Evolutionary conservation across 305 asterid genomes (phyloP).

Genomic region (Fraxinus sp.): DNA sequence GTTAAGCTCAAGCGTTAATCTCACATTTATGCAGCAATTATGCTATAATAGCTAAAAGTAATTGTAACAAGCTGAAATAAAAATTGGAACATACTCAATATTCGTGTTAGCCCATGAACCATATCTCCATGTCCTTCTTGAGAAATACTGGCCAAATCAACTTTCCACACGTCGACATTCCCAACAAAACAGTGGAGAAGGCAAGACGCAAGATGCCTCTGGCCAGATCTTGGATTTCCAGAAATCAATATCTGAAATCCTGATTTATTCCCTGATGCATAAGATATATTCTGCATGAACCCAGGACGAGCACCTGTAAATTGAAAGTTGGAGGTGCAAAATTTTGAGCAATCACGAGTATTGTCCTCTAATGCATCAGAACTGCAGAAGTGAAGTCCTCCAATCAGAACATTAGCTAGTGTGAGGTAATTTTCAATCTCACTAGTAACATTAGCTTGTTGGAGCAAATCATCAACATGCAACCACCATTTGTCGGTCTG

Average conservation of each 20-base stretch:
- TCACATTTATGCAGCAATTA: constrained; percentile 8
- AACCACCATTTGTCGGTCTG: constrained; percentile 70
- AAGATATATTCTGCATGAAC: constrained; percentile 37
- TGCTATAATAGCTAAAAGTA: constrained; percentile 13
- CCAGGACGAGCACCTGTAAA: constrained; percentile 48
- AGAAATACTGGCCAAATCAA: constrained; percentile 84
- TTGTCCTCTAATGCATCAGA: constrained; percentile 40
- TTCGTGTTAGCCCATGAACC: constrained; percentile 74
- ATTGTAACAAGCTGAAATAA: constrained; percentile 8
- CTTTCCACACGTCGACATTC: constrained; percentile 71
- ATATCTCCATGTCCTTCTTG: constrained; percentile 96
- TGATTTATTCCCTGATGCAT: constrained; percentile 42
- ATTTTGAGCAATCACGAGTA: constrained; percentile 40
- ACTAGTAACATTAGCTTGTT: constrained; percentile 51
- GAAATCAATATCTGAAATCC: constrained; percentile 84
- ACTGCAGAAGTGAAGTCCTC: constrained; percentile 39
- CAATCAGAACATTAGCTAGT: constrained; percentile 48
- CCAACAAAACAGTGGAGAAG: constrained; percentile 91
- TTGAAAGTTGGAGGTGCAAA: constrained; percentile 51
- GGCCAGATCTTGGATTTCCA: constrained; percentile 84
- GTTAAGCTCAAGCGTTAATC: constrained; percentile 11
- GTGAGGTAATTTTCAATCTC: constrained; percentile 65
- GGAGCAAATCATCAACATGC: constrained; percentile 63
- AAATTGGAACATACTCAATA: constrained; percentile 65
- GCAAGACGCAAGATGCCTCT: constrained; percentile 91